phyloP scores from a whole-genome alignment of 2,329 filamentous ascomycete species.

The Phaeosphaeria sp. region DNA sequence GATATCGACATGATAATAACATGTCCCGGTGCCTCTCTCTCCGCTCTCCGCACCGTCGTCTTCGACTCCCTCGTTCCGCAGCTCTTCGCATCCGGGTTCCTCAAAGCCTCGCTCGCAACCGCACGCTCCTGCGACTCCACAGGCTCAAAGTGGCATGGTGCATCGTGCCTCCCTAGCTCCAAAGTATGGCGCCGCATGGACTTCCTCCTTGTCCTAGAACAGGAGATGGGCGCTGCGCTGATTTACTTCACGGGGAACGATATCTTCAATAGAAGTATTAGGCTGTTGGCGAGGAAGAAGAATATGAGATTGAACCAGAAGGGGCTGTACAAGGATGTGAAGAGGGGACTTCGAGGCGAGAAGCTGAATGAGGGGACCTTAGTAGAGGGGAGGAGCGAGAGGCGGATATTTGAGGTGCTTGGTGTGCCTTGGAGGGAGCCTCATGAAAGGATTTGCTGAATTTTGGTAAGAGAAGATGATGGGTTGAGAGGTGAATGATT shows the following conservation, averaged over 20 bases:
- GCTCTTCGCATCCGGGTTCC: conserved; percentile 68
- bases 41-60: conserved; percentile 67
- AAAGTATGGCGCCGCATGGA: conserved; percentile 80
- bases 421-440: conserved; percentile 81
- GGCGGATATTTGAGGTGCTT: conserved; percentile 78
- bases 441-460: conserved; percentile 45
- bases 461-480: neutral
- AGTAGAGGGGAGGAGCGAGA: conserved; percentile 78
- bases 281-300: conserved; percentile 79
- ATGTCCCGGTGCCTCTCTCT: conserved; percentile 61
- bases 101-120: conserved; percentile 73
- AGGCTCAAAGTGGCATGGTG: conserved; percentile 88
- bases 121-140: conserved; percentile 53
- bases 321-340: conserved; percentile 76
- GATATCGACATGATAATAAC: conserved; percentile 90
- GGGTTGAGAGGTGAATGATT: neutral
- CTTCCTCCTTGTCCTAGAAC: conserved; percentile 79
- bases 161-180: conserved; percentile 70
- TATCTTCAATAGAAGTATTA: conserved; percentile 88
- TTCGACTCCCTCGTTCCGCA: conserved; percentile 68
- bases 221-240: conserved; percentile 81
- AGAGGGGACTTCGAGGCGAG: conserved; percentile 63
- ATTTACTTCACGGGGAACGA: conserved; percentile 98
- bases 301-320: conserved; percentile 85
- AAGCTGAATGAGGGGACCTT: conserved; percentile 73